Conservation (phyloP, 2,329 filamentous ascomycete genomes). For the Dothidotthia symphoricarpi region DNA sequence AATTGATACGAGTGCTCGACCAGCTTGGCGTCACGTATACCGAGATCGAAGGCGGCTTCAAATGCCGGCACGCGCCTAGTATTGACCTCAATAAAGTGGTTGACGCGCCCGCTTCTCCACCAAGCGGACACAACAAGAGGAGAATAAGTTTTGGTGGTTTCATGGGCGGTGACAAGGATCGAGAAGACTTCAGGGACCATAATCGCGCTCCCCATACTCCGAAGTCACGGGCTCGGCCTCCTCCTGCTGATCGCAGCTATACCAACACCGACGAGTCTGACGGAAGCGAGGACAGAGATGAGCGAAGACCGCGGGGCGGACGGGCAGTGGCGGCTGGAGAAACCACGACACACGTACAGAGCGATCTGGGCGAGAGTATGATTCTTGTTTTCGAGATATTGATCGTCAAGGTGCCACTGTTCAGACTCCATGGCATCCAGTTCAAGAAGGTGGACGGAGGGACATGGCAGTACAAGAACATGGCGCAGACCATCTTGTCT, state of each 20-base stretch:
- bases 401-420: slow-evolving; percentile 93
- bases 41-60: slow-evolving; percentile 92
- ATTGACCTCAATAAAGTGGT: slow-evolving; percentile 77
- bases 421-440: slow-evolving; percentile 91
- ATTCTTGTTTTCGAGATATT: slow-evolving; percentile 90
- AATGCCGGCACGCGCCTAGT: slow-evolving; percentile 82
- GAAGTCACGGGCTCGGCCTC: slow-evolving; percentile 46
- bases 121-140: slow-evolving; percentile 58
- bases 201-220: slow-evolving; percentile 54
- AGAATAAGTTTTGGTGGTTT: slow-evolving; percentile 82
- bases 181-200: slow-evolving; percentile 69
- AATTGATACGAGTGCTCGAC: slow-evolving; percentile 86
- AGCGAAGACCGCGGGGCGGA: slow-evolving; percentile 35
- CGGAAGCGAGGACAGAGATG: slow-evolving; percentile 61
- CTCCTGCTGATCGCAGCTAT: slow-evolving; percentile 66
- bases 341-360: slow-evolving; percentile 89
- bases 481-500: slow-evolving; percentile 92
- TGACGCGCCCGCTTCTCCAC: slow-evolving; percentile 50
- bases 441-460: slow-evolving; percentile 96
- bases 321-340: slow-evolving; percentile 65
- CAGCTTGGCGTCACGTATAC: slow-evolving; percentile 86
- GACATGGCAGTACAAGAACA: slow-evolving; percentile 98
- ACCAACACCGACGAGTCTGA: slow-evolving; percentile 86
- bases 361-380: slow-evolving; percentile 80
- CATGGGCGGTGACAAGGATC: slow-evolving; percentile 53